phyloP scores from a whole-genome alignment of 768 basidiomycete genomes.

The Cystobasidium ongulense region DNA sequence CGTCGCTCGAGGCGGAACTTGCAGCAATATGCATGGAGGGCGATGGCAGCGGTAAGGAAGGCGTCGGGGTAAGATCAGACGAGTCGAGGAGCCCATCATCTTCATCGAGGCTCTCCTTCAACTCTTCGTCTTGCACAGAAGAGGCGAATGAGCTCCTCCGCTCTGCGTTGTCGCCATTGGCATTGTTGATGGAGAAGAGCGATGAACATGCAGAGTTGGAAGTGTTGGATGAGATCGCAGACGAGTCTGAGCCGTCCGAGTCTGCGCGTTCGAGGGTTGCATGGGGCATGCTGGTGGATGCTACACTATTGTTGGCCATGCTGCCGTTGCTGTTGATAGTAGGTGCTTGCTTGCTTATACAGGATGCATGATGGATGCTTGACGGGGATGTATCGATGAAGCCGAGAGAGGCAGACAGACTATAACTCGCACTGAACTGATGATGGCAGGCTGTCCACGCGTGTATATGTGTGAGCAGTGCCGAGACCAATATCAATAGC shows the following conservation, averaged over 20 bases:
- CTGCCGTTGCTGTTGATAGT: no score
- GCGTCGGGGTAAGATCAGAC: neutral
- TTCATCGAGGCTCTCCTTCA: neutral
- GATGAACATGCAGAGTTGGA: neutral
- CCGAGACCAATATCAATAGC: no score
- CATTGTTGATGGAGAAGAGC: neutral
- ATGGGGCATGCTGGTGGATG: neutral
- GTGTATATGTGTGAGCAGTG: no score
- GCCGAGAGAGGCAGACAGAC: no score
- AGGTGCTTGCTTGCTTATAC: no score
- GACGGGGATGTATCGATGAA: no score
- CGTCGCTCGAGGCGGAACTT: neutral
- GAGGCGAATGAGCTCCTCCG: neutral
- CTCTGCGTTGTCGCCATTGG: neutral
- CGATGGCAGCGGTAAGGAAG: neutral
- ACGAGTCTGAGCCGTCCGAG: neutral
- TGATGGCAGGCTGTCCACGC: no score
- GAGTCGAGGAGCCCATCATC: no score
- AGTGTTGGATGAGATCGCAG: neutral
- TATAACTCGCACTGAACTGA: no score
- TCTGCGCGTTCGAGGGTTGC: constrained; percentile 1
- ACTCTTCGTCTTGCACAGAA: neutral
- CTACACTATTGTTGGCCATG: neutral
- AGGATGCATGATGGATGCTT: no score
- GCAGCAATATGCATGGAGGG: neutral